Evolutionary conservation across 805 yeast genomes (phyloP).

Genomic region (Ogataea sp.): DNA sequence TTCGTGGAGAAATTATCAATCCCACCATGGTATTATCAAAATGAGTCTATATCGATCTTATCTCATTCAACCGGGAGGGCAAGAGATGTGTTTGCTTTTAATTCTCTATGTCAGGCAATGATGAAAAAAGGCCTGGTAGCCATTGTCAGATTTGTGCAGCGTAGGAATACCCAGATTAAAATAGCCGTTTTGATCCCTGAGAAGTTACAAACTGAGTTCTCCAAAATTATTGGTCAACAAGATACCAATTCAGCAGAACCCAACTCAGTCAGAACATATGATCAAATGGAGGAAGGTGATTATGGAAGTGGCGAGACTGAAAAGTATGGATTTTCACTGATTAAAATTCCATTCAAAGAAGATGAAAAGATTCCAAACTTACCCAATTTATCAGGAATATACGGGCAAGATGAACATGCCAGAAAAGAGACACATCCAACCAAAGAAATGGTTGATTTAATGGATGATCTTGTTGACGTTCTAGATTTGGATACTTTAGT

Average conservation of each 20-base stretch:
- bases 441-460: conserved; percentile 28
- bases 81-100: conserved; percentile 33
- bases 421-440: conserved; percentile 25
- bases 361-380: conserved; percentile 62
- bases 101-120: conserved; percentile 46
- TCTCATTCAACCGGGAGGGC: conserved; percentile 9
- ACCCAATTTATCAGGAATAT: conserved; percentile 27
- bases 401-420: conserved; percentile 18
- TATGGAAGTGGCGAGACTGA: conserved; percentile 1
- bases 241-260: too few species aligned
- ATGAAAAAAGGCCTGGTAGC: conserved; percentile 39
- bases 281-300: conserved; percentile 12
- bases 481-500: conserved; percentile 34
- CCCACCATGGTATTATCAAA: conserved; percentile 52
- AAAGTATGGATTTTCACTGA: conserved; percentile 37
- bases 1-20: conserved; percentile 37
- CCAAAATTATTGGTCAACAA: conserved; percentile 8
- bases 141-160: conserved; percentile 56
- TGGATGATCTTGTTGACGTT: conserved; percentile 35
- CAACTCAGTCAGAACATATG: conserved; percentile 16
- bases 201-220: conserved; percentile 16
- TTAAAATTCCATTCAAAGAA: conserved; percentile 63
- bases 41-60: conserved; percentile 47
- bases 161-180: conserved; percentile 36
- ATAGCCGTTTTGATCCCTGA: conserved; percentile 49